Evolutionary conservation across 257 asterid species (phyloP).

Genomic region (Gentiana dahurica): DNA sequence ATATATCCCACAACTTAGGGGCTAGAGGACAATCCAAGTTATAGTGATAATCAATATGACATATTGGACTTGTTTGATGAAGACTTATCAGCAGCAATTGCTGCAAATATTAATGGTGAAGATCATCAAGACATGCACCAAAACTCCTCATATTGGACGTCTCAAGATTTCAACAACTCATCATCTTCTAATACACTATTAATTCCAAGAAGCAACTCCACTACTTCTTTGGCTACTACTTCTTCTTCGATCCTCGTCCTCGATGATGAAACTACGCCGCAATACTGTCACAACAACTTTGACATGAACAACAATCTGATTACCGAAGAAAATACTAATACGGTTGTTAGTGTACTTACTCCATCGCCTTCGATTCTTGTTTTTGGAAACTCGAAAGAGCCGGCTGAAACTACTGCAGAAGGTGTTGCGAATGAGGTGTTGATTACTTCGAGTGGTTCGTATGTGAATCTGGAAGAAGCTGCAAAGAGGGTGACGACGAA

Average conservation of each 20-base stretch:
- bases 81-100: not conserved
- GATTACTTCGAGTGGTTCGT: constrained; percentile 2
- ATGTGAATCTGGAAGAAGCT: constrained; percentile 1
- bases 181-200: not conserved
- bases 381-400: constrained; percentile 8
- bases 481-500: not conserved
- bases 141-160: not conserved
- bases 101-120: not conserved
- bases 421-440: not conserved
- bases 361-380: constrained; percentile 14
- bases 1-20: not conserved
- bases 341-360: not conserved
- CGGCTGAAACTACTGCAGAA: not conserved
- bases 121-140: not conserved
- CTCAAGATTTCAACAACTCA: not conserved
- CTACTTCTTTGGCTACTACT: not conserved
- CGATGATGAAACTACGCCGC: too few relatives aligned
- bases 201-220: not conserved
- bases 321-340: not conserved
- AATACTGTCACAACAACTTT: too few relatives aligned
- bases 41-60: constrained; percentile 2
- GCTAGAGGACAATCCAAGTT: constrained; percentile 2
- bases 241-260: not conserved
- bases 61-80: constrained; percentile 5
- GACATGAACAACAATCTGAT: not conserved